Evolutionary conservation across 2,329 filamentous ascomycete genomes (phyloP).

Genomic region (Lasiodiplodia theobromae): DNA sequence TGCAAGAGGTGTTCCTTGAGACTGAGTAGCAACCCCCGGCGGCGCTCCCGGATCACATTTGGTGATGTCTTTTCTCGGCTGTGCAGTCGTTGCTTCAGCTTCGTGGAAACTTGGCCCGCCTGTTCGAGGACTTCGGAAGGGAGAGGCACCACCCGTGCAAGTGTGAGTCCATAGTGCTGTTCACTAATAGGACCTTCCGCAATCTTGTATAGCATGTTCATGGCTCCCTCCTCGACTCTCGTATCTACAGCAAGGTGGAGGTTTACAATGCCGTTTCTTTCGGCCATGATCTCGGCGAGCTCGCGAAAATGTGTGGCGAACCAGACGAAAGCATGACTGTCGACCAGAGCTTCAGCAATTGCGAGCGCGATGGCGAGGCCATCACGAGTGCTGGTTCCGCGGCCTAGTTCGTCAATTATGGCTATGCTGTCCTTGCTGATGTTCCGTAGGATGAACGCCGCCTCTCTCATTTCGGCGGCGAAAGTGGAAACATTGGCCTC

Average conservation of each 20-base stretch:
- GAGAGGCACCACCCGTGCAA: conserved; percentile 78
- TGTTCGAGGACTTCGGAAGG: conserved; percentile 71
- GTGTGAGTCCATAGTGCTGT: conserved; percentile 81
- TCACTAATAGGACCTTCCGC: conserved; percentile 73
- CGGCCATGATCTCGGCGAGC: conserved; percentile 75
- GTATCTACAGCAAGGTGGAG: conserved; percentile 80
- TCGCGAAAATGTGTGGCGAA: conserved; percentile 95
- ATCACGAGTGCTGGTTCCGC: conserved; percentile 88
- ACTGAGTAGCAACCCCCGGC: conserved; percentile 75
- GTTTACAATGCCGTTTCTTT: conserved; percentile 80
- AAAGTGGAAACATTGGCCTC: conserved; percentile 94
- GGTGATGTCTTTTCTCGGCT: conserved; percentile 66
- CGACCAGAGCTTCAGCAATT: conserved; percentile 85
- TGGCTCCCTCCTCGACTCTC: conserved; percentile 61
- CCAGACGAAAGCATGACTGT: conserved; percentile 80
- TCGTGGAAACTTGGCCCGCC: conserved; percentile 71
- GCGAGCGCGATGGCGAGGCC: conserved; percentile 89
- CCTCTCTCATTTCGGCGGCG: conserved; percentile 93
- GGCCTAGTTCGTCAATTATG: conserved; percentile 90
- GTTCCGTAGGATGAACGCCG: conserved; percentile 89
- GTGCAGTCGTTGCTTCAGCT: conserved; percentile 65
- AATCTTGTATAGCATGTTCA: conserved; percentile 90
- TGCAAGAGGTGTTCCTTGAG: conserved; percentile 76
- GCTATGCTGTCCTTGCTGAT: conserved; percentile 78
- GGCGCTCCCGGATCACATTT: conserved; percentile 65